These are phyloP conservation scores for Lepidium aucheri DNA, from an alignment of 345 rosid genomes.

Conservation along the genomic window DNA sequence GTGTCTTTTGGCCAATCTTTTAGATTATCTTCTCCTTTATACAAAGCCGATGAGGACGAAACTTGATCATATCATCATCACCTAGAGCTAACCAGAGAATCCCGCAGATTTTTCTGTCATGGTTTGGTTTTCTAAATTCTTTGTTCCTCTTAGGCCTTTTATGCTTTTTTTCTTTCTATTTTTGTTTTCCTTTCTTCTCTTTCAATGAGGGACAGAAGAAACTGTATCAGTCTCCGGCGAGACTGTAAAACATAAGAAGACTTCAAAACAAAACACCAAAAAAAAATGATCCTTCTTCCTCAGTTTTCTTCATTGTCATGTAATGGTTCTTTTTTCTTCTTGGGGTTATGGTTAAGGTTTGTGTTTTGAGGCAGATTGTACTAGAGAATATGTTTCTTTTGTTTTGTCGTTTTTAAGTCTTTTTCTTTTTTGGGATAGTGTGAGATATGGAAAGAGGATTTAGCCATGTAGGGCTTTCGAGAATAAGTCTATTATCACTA, in stretches of 20 bases:
- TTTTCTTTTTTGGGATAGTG: slow-evolving; percentile 15
- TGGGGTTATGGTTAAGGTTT: slow-evolving; percentile 26
- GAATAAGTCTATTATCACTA: slow-evolving; percentile 25
- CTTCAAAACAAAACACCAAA: slow-evolving; percentile 1
- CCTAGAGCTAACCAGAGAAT: slow-evolving; percentile 29
- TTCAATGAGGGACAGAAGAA: slow-evolving; percentile 34
- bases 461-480: slow-evolving; percentile 31
- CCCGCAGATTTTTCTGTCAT: slow-evolving; percentile 25
- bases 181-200: not conserved
- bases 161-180: not conserved
- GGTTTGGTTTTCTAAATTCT: slow-evolving; percentile 32
- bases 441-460: slow-evolving; percentile 20
- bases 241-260: slow-evolving; percentile 52
- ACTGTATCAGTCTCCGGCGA: slow-evolving; percentile 68
- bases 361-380: slow-evolving; percentile 31
- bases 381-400: slow-evolving; percentile 19
- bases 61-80: slow-evolving; percentile 25
- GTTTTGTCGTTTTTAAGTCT: slow-evolving; percentile 8
- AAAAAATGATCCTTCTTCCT: slow-evolving; percentile 22
- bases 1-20: slow-evolving; percentile 25
- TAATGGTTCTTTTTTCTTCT: slow-evolving; percentile 13
- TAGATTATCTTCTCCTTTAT: slow-evolving; percentile 22
- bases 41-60: slow-evolving; percentile 23
- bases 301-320: slow-evolving; percentile 19
- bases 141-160: slow-evolving; percentile 21